A percentile compares a stretch with the other conserved stretches of the same genome.
phyloP scores from a whole-genome alignment of 2,329 filamentous ascomycete genomes.

The Penicillium expansum region DNA sequence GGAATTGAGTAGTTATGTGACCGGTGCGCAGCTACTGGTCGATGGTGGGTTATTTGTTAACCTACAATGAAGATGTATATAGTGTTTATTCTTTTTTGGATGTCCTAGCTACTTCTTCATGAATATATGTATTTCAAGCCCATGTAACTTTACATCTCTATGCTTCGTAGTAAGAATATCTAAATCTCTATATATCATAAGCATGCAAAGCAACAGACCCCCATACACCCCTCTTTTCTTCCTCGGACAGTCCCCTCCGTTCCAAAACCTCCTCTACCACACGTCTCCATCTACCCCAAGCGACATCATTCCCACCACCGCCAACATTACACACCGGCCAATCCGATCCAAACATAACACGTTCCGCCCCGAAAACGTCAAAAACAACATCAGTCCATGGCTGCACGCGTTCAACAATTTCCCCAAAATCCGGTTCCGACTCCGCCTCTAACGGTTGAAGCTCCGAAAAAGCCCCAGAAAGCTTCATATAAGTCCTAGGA shows the following conservation, averaged over 20 bases:
- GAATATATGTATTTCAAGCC: neutral
- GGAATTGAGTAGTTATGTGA: constrained; percentile 76
- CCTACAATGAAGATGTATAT: constrained; percentile 58
- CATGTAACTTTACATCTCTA: neutral
- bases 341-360: constrained; percentile 88
- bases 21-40: constrained; percentile 77
- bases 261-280: constrained; percentile 66
- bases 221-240: constrained; percentile 68
- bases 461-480: constrained; percentile 83
- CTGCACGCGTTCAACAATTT: constrained; percentile 57
- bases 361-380: constrained; percentile 65
- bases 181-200: constrained; percentile 50
- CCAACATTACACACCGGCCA: constrained; percentile 87
- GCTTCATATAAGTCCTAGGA: constrained; percentile 76
- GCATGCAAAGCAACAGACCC: constrained; percentile 68
- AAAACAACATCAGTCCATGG: constrained; percentile 73
- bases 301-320: constrained; percentile 53
- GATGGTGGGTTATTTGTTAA: constrained; percentile 91
- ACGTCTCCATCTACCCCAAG: constrained; percentile 73
- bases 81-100: neutral
- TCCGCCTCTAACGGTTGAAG: constrained; percentile 53
- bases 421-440: constrained; percentile 18
- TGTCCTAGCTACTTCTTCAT: neutral
- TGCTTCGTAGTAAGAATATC: neutral
- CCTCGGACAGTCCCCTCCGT: constrained; percentile 51